Evolutionary conservation across 1,139 yeast genomes (phyloP).

Genomic region (Hyphopichia khmerensis): DNA sequence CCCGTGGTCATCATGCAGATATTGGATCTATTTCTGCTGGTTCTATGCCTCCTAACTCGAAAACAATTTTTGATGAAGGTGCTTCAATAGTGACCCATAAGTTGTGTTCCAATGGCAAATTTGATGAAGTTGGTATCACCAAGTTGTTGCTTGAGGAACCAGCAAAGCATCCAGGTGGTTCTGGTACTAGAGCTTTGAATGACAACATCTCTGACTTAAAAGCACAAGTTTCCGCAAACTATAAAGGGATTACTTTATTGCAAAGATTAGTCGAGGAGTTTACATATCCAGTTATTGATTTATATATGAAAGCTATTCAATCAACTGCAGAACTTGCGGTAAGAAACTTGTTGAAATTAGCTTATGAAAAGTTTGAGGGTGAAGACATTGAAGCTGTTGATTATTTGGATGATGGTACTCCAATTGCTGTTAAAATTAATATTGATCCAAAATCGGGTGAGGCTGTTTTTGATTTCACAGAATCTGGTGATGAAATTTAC

Average conservation of each 20-base stretch:
- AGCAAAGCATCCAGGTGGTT: constrained; percentile 46
- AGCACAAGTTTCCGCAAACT: constrained; percentile 46
- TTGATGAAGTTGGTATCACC: constrained; percentile 43
- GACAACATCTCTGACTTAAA: constrained; percentile 45
- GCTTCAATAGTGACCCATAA: constrained; percentile 44
- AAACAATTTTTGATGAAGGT: constrained; percentile 45
- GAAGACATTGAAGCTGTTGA: constrained; percentile 33
- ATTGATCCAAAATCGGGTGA: constrained; percentile 35
- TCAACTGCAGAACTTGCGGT: constrained; percentile 44
- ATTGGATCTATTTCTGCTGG: constrained; percentile 48
- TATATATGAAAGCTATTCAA: constrained; percentile 46
- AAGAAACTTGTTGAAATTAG: constrained; percentile 35
- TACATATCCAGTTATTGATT: constrained; percentile 31
- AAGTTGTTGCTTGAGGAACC: constrained; percentile 40
- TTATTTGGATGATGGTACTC: constrained; percentile 46
- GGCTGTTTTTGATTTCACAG: constrained; percentile 42
- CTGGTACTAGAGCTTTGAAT: constrained; percentile 41
- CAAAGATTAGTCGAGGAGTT: constrained; percentile 31
- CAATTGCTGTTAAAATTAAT: constrained; percentile 33
- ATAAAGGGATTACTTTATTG: constrained; percentile 38
- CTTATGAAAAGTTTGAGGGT: constrained; percentile 36
- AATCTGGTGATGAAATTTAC: constrained; percentile 43
- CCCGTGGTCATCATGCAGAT: constrained; percentile 50
- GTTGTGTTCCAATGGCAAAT: constrained; percentile 34
- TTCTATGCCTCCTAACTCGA: constrained; percentile 48